These are phyloP conservation scores for Bremia lactucae DNA, from an alignment of 352 stramenopile genomes.

Conservation along the genomic window DNA sequence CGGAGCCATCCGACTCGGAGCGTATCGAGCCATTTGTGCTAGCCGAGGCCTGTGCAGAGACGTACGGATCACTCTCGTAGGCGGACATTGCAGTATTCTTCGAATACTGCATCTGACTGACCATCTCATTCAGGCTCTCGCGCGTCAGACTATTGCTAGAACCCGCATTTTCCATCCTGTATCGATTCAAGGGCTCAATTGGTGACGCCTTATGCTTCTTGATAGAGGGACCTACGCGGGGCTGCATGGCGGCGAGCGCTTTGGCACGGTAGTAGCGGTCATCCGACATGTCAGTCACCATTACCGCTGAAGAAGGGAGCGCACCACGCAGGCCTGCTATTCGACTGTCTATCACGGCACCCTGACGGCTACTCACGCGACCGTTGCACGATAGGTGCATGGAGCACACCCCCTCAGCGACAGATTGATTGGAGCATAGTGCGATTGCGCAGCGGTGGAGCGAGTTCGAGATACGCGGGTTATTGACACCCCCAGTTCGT, in stretches of 20 bases:
- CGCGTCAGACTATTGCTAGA: slow-evolving; percentile 28
- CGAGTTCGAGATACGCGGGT: slow-evolving; percentile 30
- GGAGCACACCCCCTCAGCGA: slow-evolving; percentile 63
- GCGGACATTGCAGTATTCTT: slow-evolving; percentile 26
- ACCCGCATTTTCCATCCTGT: slow-evolving; percentile 12
- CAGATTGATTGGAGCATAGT: slow-evolving; percentile 65
- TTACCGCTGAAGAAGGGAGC: slow-evolving; percentile 4
- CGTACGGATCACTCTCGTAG: slow-evolving; percentile 60
- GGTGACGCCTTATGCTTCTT: slow-evolving; percentile 62
- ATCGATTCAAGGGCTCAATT: slow-evolving; percentile 41
- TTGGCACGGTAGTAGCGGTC: slow-evolving; percentile 46
- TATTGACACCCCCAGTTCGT: slow-evolving; percentile 10
- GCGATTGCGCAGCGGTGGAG: slow-evolving; percentile 71
- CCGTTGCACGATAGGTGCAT: slow-evolving; percentile 54
- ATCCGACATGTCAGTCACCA: slow-evolving; percentile 23
- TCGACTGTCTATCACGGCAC: slow-evolving; percentile 12
- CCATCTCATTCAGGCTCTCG: slow-evolving; percentile 47
- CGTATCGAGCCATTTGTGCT: slow-evolving; percentile 58
- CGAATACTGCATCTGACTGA: slow-evolving; percentile 40
- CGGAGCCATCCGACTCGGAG: slow-evolving; percentile 56
- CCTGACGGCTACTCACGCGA: slow-evolving; percentile 11
- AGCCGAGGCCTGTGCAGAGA: slow-evolving; percentile 25
- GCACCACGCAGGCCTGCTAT: slow-evolving; percentile 5
- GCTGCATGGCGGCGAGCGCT: slow-evolving; percentile 48
- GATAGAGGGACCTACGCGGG: slow-evolving; percentile 21